Conservation (phyloP, 2,329 filamentous ascomycete species). For the Epichloe typhina region DNA sequence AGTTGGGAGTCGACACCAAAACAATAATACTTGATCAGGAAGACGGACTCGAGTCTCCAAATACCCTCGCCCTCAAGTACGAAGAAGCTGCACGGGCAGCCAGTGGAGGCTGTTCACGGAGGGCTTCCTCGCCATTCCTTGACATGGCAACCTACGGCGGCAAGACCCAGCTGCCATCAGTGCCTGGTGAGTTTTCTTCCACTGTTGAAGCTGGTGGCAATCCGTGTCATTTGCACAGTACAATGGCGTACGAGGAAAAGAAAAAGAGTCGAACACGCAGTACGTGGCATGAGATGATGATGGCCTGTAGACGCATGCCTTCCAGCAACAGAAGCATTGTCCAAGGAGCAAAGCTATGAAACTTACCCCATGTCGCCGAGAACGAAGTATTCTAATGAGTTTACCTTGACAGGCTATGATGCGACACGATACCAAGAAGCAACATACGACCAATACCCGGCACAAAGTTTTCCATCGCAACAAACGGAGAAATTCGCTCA, state of each 20-base stretch:
- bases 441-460: constrained; percentile 38
- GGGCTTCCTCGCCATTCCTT: constrained; percentile 39
- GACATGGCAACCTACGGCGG: constrained; percentile 52
- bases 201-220: too few species aligned
- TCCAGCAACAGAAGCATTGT: too few species aligned
- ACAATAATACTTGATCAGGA: constrained; percentile 42
- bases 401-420: constrained; percentile 37
- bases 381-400: constrained; percentile 10
- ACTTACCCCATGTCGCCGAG: too few species aligned
- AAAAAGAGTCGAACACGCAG: too few species aligned
- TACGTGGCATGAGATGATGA: too few species aligned
- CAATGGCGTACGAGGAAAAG: not conserved
- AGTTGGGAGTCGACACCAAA: constrained; percentile 41
- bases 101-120: constrained; percentile 38
- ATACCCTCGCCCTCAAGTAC: constrained; percentile 42
- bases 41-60: constrained; percentile 43
- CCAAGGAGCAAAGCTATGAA: too few species aligned
- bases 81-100: constrained; percentile 41
- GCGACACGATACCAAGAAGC: constrained; percentile 47
- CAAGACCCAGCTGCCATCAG: constrained; percentile 62
- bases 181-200: constrained; percentile 61
- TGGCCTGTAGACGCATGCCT: too few species aligned
- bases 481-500: constrained; percentile 37
- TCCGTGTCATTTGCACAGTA: too few species aligned
- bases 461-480: constrained; percentile 32